These are phyloP conservation scores for Lonicera japonica DNA, from an alignment of 129 eudicot genomes.

Conservation along the genomic window DNA sequence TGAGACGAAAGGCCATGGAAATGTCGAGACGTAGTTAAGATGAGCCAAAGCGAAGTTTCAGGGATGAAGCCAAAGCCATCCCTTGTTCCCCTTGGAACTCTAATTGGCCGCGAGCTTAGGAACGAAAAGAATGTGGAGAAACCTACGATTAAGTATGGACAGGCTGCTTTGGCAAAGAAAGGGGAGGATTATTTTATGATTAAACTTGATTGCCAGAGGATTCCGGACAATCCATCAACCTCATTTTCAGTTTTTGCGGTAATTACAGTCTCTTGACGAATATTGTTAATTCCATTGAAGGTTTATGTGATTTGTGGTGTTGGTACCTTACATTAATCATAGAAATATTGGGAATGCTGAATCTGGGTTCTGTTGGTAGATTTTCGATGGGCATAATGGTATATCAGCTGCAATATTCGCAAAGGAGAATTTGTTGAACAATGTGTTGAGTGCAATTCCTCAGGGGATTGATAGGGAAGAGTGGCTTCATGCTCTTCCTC, in stretches of 20 bases:
- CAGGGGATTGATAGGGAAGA: conserved; percentile 73
- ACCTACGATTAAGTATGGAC: conserved; percentile 71
- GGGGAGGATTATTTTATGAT: conserved; percentile 86
- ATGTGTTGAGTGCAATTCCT: conserved; percentile 83
- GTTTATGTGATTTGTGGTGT: not conserved
- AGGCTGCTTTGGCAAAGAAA: conserved; percentile 87
- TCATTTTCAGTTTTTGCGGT: conserved; percentile 89
- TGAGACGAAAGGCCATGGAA: conserved; percentile 9
- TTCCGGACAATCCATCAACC: conserved; percentile 52
- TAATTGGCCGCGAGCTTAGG: conserved; percentile 81
- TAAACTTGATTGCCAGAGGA: conserved; percentile 68
- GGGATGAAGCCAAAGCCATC: conserved; percentile 53
- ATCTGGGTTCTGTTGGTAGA: conserved; percentile 34
- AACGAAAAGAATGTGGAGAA: conserved; percentile 59
- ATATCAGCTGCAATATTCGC: conserved; percentile 89
- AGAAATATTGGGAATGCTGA: conserved; percentile 3
- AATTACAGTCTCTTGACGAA: conserved; percentile 5
- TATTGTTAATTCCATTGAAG: conserved; percentile 3
- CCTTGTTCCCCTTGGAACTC: conserved; percentile 75
- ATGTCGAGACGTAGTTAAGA: conserved; percentile 37
- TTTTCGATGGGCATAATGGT: conserved; percentile 97
- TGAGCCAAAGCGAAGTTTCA: conserved; percentile 53
- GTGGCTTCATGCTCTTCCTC: conserved; percentile 95
- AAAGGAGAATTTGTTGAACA: conserved; percentile 76
- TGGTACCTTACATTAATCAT: too few species aligned